phyloP scores from a whole-genome alignment of 495 filamentous ascomycete genomes.

The Podospora tetraspora region DNA sequence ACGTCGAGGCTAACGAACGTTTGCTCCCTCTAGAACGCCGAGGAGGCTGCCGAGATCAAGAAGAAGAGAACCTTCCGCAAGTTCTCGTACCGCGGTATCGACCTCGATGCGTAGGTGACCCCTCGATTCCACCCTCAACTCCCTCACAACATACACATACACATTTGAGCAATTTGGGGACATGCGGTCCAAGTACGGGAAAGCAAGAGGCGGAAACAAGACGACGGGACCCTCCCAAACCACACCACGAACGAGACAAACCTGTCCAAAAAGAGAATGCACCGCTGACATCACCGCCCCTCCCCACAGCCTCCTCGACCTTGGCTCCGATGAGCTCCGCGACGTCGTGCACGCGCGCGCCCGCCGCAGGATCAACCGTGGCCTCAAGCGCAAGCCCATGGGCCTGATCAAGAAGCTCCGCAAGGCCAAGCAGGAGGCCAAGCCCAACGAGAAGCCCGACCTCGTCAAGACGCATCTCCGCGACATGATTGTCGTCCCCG shows the following conservation, averaged over 20 bases:
- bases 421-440: constrained; percentile 99
- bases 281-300: constrained; percentile 17
- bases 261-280: background rate
- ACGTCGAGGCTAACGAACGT: constrained; percentile 5
- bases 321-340: constrained; percentile 96
- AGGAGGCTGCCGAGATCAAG: constrained; percentile 98
- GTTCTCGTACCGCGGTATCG: constrained; percentile 98
- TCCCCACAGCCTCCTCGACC: constrained; percentile 72
- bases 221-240: background rate
- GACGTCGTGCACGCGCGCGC: constrained; percentile 98
- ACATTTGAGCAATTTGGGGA: background rate
- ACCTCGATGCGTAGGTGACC: constrained; percentile 88
- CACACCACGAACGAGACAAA: background rate
- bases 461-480: constrained; percentile 98
- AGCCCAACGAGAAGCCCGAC: constrained; percentile 99
- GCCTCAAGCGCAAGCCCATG: constrained; percentile 99
- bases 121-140: constrained; percentile 7
- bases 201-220: background rate
- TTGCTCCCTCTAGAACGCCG: constrained; percentile 62
- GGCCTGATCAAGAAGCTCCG: constrained; percentile 99
- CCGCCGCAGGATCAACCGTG: constrained; percentile 97
- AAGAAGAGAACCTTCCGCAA: constrained; percentile 99
- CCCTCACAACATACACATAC: background rate
- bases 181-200: background rate
- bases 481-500: constrained; percentile 98